Percentiles rank a stretch among this genome's conserved stretches.
Conservation (phyloP, 176 grass and related monocot species). For the Zea mays region DNA sequence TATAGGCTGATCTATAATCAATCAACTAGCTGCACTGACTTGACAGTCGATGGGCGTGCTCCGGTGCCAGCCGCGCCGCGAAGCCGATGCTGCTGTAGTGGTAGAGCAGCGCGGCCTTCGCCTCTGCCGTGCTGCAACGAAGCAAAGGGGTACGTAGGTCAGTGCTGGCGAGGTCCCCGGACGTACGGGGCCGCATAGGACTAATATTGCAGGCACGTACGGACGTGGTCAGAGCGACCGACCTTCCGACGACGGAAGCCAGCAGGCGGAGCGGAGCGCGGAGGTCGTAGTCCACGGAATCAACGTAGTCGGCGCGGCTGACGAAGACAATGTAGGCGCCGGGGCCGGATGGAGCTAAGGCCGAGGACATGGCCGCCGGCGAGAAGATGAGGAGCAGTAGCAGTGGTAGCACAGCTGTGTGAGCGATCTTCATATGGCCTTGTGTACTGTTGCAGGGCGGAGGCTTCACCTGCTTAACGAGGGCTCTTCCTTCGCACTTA, state of each 20-base stretch:
- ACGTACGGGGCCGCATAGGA: too few relatives aligned
- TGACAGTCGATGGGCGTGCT: conserved; percentile 27
- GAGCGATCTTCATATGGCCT: conserved; percentile 21
- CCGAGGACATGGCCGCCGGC: background rate
- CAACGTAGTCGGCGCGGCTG: conserved; percentile 46
- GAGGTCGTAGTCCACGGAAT: conserved; percentile 40
- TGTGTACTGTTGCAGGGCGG: background rate
- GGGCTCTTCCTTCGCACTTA: background rate
- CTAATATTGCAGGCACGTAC: background rate
- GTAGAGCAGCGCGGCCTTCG: conserved; percentile 38
- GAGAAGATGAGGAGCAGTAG: conserved; percentile 17
- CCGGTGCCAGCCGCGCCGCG: conserved; percentile 29
- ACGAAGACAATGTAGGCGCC: conserved; percentile 44
- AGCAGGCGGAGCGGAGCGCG: too few relatives aligned
- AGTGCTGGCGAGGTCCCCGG: background rate
- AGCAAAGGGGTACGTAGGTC: background rate
- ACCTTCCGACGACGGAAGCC: conserved; percentile 46
- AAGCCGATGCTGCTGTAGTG: conserved; percentile 52
- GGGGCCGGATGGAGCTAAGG: conserved; percentile 10
- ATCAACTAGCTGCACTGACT: conserved; percentile 18
- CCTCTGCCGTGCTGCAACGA: conserved; percentile 31
- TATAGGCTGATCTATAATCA: background rate
- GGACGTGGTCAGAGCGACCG: background rate
- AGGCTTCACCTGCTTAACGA: background rate
- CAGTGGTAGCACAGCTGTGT: background rate